These are phyloP conservation scores for Spathaspora arborariae DNA, from an alignment of 805 yeast species.

Conservation along the genomic window DNA sequence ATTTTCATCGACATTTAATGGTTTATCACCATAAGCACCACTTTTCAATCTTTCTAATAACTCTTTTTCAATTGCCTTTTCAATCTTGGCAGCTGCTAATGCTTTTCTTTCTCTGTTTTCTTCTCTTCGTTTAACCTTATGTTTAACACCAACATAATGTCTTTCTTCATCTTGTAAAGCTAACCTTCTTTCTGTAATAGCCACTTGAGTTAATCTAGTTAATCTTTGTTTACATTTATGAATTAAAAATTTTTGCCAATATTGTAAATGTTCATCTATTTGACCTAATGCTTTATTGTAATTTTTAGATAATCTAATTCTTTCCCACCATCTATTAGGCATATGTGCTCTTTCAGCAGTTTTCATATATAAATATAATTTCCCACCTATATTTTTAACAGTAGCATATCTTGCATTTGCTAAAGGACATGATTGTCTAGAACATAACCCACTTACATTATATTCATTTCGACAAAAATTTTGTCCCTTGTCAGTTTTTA, in stretches of 20 bases:
- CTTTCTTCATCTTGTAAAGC: conserved; percentile 91
- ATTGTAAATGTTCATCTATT: conserved; percentile 78
- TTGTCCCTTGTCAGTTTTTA: conserved; percentile 84
- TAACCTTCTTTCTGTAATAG: conserved; percentile 89
- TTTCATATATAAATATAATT: conserved; percentile 84
- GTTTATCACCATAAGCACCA: conserved; percentile 98
- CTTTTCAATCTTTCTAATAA: conserved; percentile 89
- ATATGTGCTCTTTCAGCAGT: conserved; percentile 97
- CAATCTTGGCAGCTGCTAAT: conserved; percentile 92
- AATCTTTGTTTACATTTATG: conserved; percentile 96
- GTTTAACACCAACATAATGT: conserved; percentile 87
- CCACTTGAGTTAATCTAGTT: conserved; percentile 91
- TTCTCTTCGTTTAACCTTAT: conserved; percentile 93
- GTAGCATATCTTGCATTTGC: conserved; percentile 94
- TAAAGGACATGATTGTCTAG: conserved; percentile 90
- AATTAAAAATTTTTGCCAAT: conserved; percentile 89
- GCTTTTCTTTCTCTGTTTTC: conserved; percentile 95
- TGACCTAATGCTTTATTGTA: conserved; percentile 85
- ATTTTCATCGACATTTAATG: conserved; percentile 92
- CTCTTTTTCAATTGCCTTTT: conserved; percentile 94
- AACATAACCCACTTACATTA: conserved; percentile 92
- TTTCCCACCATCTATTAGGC: conserved; percentile 93
- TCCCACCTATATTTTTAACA: conserved; percentile 75
- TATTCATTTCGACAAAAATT: conserved; percentile 94
- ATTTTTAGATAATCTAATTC: conserved; percentile 85